These are phyloP conservation scores for Crithidia bombi DNA, from an alignment of 208 protist species.

Conservation along the genomic window DNA sequence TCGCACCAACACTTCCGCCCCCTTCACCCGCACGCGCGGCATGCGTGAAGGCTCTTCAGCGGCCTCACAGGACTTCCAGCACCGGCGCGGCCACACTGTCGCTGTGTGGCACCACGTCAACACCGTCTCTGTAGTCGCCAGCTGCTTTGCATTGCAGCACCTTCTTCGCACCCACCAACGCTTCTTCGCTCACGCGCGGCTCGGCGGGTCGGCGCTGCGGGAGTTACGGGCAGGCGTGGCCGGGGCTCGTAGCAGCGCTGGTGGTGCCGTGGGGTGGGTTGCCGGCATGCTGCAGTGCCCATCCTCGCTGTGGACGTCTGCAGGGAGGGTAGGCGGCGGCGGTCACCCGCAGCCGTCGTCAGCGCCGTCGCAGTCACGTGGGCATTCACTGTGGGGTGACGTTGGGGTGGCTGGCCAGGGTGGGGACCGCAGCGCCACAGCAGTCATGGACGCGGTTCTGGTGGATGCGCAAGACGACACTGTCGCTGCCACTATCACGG, in stretches of 20 bases:
- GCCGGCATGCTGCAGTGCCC: conserved; percentile 25
- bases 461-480: not conserved
- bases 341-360: not conserved
- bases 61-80: not conserved
- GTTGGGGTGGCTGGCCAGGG: not conserved
- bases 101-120: conserved; percentile 8
- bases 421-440: conserved; percentile 6
- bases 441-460: not conserved
- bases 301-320: not conserved
- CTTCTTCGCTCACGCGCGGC: conserved; percentile 20
- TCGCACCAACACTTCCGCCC: conserved; percentile 2
- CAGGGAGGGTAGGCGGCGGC: not conserved
- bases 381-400: conserved; percentile 22
- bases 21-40: not conserved
- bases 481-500: not conserved
- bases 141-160: conserved; percentile 26
- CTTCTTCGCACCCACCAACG: conserved; percentile 23
- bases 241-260: conserved; percentile 1
- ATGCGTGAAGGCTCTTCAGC: not conserved
- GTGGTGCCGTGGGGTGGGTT: conserved; percentile 6
- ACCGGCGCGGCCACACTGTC: not conserved
- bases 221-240: conserved; percentile 23
- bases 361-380: not conserved
- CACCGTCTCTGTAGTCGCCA: conserved; percentile 20
- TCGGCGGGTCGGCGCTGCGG: conserved; percentile 20